Conservation (phyloP, 192 early-diverging fungal genomes). For the Coemansia sp. region DNA sequence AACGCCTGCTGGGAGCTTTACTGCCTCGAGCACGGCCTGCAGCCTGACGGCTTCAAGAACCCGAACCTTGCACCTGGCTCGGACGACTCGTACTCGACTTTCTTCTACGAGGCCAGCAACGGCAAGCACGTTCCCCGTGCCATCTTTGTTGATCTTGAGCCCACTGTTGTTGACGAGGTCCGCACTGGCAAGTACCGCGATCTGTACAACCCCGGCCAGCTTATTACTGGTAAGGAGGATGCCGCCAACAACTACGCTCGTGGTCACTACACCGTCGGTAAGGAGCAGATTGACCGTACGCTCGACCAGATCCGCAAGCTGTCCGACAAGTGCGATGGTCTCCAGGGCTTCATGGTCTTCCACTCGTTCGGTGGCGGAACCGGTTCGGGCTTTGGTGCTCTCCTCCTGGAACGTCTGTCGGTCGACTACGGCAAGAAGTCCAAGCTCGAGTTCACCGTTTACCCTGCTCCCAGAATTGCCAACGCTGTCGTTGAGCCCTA, state of each 20-base stretch:
- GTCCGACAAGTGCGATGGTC: slow-evolving; percentile 96
- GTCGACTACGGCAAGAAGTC: slow-evolving; percentile 99
- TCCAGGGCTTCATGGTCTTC: slow-evolving; percentile 99
- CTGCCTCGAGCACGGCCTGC: slow-evolving; percentile 95
- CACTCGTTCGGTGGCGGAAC: slow-evolving; percentile 99
- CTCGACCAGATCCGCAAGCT: slow-evolving; percentile 97
- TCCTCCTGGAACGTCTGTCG: slow-evolving; percentile 96
- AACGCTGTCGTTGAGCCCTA: slow-evolving; percentile 98
- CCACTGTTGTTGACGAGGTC: slow-evolving; percentile 97
- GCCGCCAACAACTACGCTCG: slow-evolving; percentile 99
- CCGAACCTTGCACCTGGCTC: slow-evolving; percentile 32
- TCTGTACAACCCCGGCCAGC: slow-evolving; percentile 90
- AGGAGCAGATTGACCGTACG: slow-evolving; percentile 96
- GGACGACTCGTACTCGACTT: slow-evolving; percentile 96
- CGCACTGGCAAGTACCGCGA: slow-evolving; percentile 97
- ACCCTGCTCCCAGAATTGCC: slow-evolving; percentile 96
- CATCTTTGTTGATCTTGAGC: slow-evolving; percentile 97
- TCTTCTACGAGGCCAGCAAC: slow-evolving; percentile 98
- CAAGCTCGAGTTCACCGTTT: slow-evolving; percentile 99
- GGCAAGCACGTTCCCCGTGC: slow-evolving; percentile 99
- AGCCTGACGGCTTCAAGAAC: slow-evolving; percentile 78
- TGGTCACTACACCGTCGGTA: slow-evolving; percentile 99
- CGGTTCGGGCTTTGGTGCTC: slow-evolving; percentile 97
- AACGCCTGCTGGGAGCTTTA: slow-evolving; percentile 99
- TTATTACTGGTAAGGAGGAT: slow-evolving; percentile 99